phyloP scores from a whole-genome alignment of 83 land plant genomes.

The Thuja plicata region DNA sequence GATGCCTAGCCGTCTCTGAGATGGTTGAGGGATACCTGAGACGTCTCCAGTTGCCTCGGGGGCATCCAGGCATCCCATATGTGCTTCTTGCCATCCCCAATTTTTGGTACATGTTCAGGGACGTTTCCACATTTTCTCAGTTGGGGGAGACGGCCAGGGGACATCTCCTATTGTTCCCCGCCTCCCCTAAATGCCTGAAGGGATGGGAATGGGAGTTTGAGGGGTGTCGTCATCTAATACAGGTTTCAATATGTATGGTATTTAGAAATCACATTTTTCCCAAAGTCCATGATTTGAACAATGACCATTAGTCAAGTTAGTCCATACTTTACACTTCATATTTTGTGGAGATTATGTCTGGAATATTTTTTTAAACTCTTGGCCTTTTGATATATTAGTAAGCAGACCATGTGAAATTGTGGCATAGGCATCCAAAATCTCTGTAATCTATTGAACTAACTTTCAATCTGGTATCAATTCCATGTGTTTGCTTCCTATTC shows the following conservation, averaged over 20 bases:
- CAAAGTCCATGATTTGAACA: background rate
- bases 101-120: no score
- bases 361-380: background rate
- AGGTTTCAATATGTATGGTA: background rate
- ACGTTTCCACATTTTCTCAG: no score
- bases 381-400: background rate
- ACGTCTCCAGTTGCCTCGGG: no score
- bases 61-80: no score
- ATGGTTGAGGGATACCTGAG: no score
- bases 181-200: no score
- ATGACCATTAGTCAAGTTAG: background rate
- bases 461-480: background rate
- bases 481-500: background rate
- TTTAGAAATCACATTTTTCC: background rate
- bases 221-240: no score
- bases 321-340: background rate
- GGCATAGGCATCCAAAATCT: background rate
- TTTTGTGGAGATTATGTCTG: background rate
- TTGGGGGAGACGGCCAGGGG: no score
- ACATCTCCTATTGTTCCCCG: no score
- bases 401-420: background rate
- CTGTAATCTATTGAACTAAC: background rate
- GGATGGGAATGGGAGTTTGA: no score
- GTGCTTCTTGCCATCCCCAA: no score
- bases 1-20: no score